A percentile compares a stretch with the other conserved stretches of the same genome.
Conservation (phyloP, 2,329 filamentous ascomycete species). For the Sporothrix protearum region DNA sequence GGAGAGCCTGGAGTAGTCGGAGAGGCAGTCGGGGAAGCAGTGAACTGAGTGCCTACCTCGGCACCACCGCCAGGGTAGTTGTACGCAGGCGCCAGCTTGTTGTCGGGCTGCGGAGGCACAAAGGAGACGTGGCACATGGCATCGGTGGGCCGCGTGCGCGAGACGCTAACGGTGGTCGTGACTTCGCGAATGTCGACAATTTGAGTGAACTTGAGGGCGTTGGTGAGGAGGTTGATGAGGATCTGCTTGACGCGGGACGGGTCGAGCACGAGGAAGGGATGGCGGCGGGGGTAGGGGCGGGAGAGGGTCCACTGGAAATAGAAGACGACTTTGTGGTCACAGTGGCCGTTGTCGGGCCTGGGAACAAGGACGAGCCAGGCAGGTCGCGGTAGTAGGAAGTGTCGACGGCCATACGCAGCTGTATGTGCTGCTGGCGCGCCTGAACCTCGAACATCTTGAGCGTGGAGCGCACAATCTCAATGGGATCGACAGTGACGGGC, state of each 20-base stretch:
- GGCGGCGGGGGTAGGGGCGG: constrained; percentile 35
- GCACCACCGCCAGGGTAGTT: background rate
- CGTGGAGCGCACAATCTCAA: constrained; percentile 62
- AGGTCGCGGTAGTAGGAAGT: constrained; percentile 48
- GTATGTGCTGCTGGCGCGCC: constrained; percentile 64
- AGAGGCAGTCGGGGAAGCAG: background rate
- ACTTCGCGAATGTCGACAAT: constrained; percentile 57
- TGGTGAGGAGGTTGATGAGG: constrained; percentile 75
- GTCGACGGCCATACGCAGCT: constrained; percentile 62
- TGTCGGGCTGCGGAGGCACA: constrained; percentile 48
- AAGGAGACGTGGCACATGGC: constrained; percentile 54
- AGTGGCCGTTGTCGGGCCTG: constrained; percentile 26
- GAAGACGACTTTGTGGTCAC: background rate
- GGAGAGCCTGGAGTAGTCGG: background rate
- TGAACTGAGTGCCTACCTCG: background rate
- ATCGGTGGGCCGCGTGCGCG: constrained; percentile 39
- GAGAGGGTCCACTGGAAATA: background rate
- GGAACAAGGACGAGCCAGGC: background rate
- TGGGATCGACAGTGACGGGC: constrained; percentile 64
- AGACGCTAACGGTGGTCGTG: constrained; percentile 47
- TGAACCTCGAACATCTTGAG: constrained; percentile 78
- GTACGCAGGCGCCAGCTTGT: constrained; percentile 19
- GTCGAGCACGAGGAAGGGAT: constrained; percentile 66
- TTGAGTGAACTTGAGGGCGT: constrained; percentile 78
- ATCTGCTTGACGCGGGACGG: constrained; percentile 73